These are phyloP conservation scores for Dactylonectria macrodidyma DNA, from an alignment of 2,329 filamentous ascomycete genomes.

Conservation along the genomic window DNA sequence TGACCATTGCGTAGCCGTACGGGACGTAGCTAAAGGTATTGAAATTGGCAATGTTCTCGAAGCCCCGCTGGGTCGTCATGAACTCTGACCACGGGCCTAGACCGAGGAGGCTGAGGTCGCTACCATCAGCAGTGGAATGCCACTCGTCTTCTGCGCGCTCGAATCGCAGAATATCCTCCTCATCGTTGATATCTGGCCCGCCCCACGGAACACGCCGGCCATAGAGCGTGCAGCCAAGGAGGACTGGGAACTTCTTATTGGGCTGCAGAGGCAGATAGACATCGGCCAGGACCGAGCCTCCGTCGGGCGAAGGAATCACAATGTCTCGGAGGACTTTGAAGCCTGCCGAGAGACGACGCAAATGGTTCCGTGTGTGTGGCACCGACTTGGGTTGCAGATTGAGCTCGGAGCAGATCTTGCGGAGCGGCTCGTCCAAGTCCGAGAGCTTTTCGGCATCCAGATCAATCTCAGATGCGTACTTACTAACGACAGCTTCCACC, in stretches of 20 bases:
- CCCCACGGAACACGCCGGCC: not conserved
- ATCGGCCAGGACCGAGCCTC: not conserved
- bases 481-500: not conserved
- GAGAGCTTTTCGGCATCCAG: not conserved
- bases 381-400: not conserved
- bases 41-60: not conserved
- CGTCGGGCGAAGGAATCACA: not conserved
- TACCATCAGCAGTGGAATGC: not conserved
- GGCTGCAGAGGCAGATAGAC: not conserved
- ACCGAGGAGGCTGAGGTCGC: not conserved
- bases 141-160: not conserved
- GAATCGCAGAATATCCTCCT: not conserved
- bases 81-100: not conserved
- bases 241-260: not conserved
- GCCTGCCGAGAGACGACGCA: not conserved
- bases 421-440: not conserved
- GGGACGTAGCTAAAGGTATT: not conserved
- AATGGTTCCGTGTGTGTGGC: not conserved
- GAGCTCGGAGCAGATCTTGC: not conserved
- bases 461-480: not conserved
- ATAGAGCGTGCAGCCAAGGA: not conserved
- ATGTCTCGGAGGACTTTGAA: not conserved
- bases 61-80: not conserved
- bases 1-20: not conserved
- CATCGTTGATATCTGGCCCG: not conserved